These are phyloP conservation scores for Grosmannia serpens DNA, from an alignment of 2,329 filamentous ascomycete species.

Conservation along the genomic window DNA sequence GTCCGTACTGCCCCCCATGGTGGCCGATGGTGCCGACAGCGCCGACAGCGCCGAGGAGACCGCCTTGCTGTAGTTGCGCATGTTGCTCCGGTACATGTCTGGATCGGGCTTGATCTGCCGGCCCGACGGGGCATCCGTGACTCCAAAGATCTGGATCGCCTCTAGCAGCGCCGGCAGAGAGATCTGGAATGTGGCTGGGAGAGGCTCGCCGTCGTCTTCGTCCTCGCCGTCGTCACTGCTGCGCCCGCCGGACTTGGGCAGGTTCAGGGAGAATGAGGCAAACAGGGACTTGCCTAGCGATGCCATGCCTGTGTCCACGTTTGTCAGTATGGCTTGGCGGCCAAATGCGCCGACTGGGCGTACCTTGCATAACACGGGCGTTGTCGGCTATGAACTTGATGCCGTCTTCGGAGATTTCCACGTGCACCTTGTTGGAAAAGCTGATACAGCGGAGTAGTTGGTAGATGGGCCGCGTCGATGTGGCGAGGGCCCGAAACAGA, in stretches of 20 bases:
- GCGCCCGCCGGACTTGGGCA: conserved; percentile 16
- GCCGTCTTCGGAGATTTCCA: conserved; percentile 73
- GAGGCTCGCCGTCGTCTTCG: conserved; percentile 26
- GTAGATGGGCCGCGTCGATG: conserved; percentile 65
- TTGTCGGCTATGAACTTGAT: conserved; percentile 84
- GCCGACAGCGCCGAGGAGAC: no score
- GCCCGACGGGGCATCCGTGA: conserved; percentile 52
- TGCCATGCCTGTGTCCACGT: conserved; percentile 44
- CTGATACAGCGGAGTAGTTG: conserved; percentile 47
- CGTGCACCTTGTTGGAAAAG: conserved; percentile 45
- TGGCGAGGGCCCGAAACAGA: conserved; percentile 65
- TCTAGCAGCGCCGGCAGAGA: conserved; percentile 81
- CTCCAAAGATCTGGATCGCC: conserved; percentile 88
- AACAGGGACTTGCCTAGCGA: conserved; percentile 87
- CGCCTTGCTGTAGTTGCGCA: no score
- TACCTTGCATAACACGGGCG: conserved; percentile 83
- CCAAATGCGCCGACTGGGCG: neutral
- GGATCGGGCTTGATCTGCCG: conserved; percentile 46
- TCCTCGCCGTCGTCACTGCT: conserved; percentile 25
- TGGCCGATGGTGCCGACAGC: no score
- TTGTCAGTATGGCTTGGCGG: neutral
- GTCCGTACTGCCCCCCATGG: conserved; percentile 40
- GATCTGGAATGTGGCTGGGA: conserved; percentile 63
- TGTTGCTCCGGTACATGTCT: conserved; percentile 43
- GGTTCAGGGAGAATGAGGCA: conserved; percentile 66